These are phyloP conservation scores for Xylaria multiplex DNA, from an alignment of 2,329 filamentous ascomycete species.

Conservation along the genomic window DNA sequence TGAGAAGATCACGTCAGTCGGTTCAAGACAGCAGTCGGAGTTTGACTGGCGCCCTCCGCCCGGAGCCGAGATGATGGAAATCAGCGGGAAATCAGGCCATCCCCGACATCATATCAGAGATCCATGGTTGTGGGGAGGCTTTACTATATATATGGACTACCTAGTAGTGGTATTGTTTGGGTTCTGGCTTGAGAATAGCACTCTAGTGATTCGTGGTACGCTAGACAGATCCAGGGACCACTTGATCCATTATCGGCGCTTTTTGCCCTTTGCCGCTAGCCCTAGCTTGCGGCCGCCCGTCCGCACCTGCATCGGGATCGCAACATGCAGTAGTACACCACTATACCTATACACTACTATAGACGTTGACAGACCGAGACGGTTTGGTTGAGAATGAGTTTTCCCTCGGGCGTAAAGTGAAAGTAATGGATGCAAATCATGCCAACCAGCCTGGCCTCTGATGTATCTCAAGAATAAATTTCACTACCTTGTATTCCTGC, in stretches of 20 bases:
- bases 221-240: conserved; percentile 10
- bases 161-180: no score
- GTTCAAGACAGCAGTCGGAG: background rate
- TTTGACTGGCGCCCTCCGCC: conserved; percentile 11
- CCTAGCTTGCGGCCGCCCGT: conserved; percentile 26
- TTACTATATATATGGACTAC: background rate
- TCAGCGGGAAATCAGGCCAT: conserved; percentile 30
- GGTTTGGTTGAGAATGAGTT: no score
- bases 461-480: no score
- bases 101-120: conserved; percentile 18
- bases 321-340: background rate
- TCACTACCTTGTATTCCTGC: background rate
- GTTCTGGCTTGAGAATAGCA: background rate
- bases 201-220: background rate
- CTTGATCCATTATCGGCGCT: conserved; percentile 17
- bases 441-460: background rate
- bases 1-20: conserved; percentile 25
- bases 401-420: background rate
- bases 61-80: conserved; percentile 13
- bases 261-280: conserved; percentile 7
- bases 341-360: no score
- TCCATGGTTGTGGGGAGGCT: conserved; percentile 27
- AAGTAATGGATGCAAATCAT: background rate
- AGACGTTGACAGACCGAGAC: no score
- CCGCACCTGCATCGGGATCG: conserved; percentile 30